Base-by-base conservation (phyloP, 2,329 filamentous ascomycete genomes). In the Verticillium dahliae region DNA sequence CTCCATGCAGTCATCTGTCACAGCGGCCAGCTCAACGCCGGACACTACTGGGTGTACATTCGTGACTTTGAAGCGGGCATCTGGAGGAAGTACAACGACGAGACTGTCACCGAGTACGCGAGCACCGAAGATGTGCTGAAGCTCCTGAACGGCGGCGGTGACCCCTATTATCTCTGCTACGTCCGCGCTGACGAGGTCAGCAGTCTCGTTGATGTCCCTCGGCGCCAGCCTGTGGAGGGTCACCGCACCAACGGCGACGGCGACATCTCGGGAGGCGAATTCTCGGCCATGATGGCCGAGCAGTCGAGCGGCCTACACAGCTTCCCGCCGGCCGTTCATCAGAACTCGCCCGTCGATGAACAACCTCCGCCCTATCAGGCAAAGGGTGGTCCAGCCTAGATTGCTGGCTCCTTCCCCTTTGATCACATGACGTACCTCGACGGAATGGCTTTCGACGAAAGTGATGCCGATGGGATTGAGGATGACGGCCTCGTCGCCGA, bases 41-140 rank as follows among this genome's bases (percentile, higher is more conserved):
- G 95, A 0, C 95, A 99, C 74, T 99, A 98, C 76, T 97, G 92
- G 89, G 92, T 97, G 55, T 97, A 93, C 83, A 96, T 99, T 65
- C 90, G 88, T 70, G 95, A 98, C 76, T 96, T 96, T 73, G 84
- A 88, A 66, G 57, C 58, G 6, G 84, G 86, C 56, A 80, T 93
- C 22, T 99, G 95, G 93, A 88, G 92, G 62, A 92, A 91, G 70
- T 99, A 97, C 80, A 99, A 99, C 72, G 95, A 99, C 70, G 89
- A 89, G 60, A 83, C 82, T 15, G 92, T 99, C 31, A 88, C 85
- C 2, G 86, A 90, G 65, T 80, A 83, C 62, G 83, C 86, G 33
- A 83, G 90, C 68, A 80, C 84, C 7, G 80, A 81, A 15, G 84
- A 89, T 58, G 90, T 97, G 50, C 87, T 95, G 65, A 80, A 84